A percentile compares a stretch with the other conserved stretches of the same genome.
Conservation (phyloP, 495 filamentous ascomycete species). For the Astrothelium subdiscretum region DNA sequence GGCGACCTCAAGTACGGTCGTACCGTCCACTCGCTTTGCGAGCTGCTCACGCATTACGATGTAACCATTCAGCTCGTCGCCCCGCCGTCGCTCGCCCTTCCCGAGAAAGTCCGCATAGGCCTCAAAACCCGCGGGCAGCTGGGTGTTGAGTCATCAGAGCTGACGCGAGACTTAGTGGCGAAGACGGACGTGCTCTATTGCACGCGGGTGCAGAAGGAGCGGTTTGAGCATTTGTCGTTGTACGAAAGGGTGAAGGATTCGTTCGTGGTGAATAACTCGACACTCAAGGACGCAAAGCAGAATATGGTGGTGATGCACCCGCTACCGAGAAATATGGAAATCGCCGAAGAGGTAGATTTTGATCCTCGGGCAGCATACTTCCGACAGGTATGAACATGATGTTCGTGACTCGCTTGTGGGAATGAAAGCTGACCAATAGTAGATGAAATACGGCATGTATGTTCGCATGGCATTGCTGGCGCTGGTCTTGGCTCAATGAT, state of each 20-base stretch:
- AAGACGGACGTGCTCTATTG: constrained; percentile 86
- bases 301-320: constrained; percentile 94
- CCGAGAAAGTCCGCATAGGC: constrained; percentile 56
- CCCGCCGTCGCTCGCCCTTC: constrained; percentile 66
- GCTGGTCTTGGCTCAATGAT: constrained; percentile 64
- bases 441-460: constrained; percentile 98
- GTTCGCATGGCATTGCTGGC: constrained; percentile 95
- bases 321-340: constrained; percentile 82
- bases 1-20: constrained; percentile 89
- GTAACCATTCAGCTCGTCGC: constrained; percentile 87
- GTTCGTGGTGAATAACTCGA: constrained; percentile 77
- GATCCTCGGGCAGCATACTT: constrained; percentile 97
- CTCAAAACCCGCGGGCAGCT: constrained; percentile 65
- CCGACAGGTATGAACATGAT: constrained; percentile 65
- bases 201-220: constrained; percentile 91
- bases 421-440: constrained; percentile 30
- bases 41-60: constrained; percentile 87
- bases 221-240: constrained; percentile 64
- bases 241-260: constrained; percentile 81
- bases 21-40: constrained; percentile 86
- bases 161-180: constrained; percentile 76
- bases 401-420: not conserved
- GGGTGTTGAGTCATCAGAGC: constrained; percentile 54
- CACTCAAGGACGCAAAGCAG: constrained; percentile 82
- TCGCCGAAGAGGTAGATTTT: constrained; percentile 91